Evolutionary conservation across 805 yeast species (phyloP).

Genomic region (Metschnikowia drakensbergensis): DNA sequence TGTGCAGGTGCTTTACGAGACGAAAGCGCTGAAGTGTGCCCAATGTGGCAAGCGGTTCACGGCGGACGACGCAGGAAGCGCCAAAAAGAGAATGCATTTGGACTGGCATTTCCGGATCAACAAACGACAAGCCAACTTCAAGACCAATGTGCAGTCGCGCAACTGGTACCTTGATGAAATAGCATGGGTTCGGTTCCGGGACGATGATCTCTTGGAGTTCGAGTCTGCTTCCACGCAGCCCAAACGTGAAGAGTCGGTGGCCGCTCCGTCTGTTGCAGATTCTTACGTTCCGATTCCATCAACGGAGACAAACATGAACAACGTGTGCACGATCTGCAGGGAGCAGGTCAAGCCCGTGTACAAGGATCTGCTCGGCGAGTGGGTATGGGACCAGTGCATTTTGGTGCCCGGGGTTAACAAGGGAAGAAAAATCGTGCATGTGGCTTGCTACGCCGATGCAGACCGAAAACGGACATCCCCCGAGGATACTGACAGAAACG

Average conservation of each 20-base stretch:
- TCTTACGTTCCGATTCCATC: slow-evolving; percentile 63
- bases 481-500: slow-evolving; percentile 18
- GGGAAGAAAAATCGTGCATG: slow-evolving; percentile 39
- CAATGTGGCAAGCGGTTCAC: slow-evolving; percentile 86
- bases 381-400: slow-evolving; percentile 43
- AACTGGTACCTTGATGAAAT: slow-evolving; percentile 75
- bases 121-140: slow-evolving; percentile 50
- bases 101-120: slow-evolving; percentile 97
- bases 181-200: slow-evolving; percentile 72
- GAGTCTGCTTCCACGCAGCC: slow-evolving; percentile 9
- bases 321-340: slow-evolving; percentile 40
- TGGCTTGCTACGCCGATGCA: slow-evolving; percentile 37
- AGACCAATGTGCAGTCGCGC: slow-evolving; percentile 58
- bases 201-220: slow-evolving; percentile 48
- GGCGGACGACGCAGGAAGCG: slow-evolving; percentile 51
- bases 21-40: slow-evolving; percentile 75
- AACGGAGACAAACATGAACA: slow-evolving; percentile 48
- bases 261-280: not conserved
- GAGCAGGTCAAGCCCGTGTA: slow-evolving; percentile 42
- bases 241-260: slow-evolving; percentile 5
- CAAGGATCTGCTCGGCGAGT: slow-evolving; percentile 43
- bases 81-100: slow-evolving; percentile 60
- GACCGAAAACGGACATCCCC: slow-evolving; percentile 32
- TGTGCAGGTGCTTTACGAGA: slow-evolving; percentile 47
- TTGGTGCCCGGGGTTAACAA: slow-evolving; percentile 34